Base-by-base conservation (phyloP, 805 yeast species). In the Scheffersomyces coipomensis region DNA sequence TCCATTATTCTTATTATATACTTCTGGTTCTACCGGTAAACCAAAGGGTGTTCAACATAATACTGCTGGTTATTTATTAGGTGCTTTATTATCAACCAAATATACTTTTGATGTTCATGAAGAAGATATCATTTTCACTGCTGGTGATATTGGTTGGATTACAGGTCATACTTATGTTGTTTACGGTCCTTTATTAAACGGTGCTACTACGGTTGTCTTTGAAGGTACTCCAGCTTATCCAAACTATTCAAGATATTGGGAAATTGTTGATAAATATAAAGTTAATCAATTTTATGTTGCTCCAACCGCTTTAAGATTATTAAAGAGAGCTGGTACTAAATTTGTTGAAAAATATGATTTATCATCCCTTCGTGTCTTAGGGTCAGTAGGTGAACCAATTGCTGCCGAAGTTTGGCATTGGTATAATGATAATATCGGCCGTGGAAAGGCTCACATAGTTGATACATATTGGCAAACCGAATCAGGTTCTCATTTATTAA, bases 381-480 rank as follows among this genome's bases (percentile, higher is more conserved):
- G 99, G 43, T 88, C 97, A 13, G 99, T 91, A 36, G 99, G 99
- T 63, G 99, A 93, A 73, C 98, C 99, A 51, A 91, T 91, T 63
- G 95, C 97, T 34, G 88, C 95, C 43, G 99, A 93, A 63, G 82
- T 93, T 51, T 93, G 98, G 98, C 95, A 88, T 64, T 93, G 99
- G 99, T 93, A 93, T 69, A 81, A 86, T 62, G 91, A 87, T 54
- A 79, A 86, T 62, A 83, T 93, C 55, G 99, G 99, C 58, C 85
- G 89, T 55, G 81, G 81, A 44, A 77, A 87, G 60, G 87, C 95
- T 58, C 96, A 89, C 56, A 83, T 91, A 52, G 83, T 88, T 55
- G 99, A 93, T 69, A 93, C 99, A 33, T 89, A 89, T 78, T 93
- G 99, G 99, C 97, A 90, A 73, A 93, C 98, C 27, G 99, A 93